Evolutionary conservation across 768 basidiomycete genomes (phyloP), one percentile per base, ranked within the genome.

Genomic region (Amanita exitialis): DNA sequence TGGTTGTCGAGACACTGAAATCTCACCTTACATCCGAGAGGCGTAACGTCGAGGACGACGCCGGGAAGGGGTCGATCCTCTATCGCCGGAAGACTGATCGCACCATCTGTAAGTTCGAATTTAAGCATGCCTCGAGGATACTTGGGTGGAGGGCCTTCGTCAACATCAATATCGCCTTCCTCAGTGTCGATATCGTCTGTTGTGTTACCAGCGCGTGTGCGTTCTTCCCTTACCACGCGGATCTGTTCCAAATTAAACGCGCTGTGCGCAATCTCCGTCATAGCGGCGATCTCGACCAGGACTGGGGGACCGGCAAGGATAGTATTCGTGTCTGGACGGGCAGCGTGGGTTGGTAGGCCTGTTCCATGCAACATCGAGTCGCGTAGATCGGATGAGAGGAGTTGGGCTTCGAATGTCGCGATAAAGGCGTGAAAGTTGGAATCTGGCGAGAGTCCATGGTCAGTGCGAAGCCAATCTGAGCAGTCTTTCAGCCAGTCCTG

Each of bases 261-360:
- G 56, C 91, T 91, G 39, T 77, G 69, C 0, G 84, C 89, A 18
- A 96, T 83, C 51, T 97, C 94, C 15, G 80, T 88, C n/a, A 95
- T 76, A 12, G 77, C 72, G 15, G 70, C 66, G 23, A 96, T 76
- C 59, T 96, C 85, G 8, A 93, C 83, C 34, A 90, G 78, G 28
- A 88, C 65, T 1, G 84, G 79, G 5, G 69, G 60, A 0, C 69
- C 68, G 8, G 63, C 58, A 1, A 75, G 62, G 4, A 56, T 57
- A 9, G 59, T 59, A 12, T 60, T 64, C 16, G 74, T 71, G 21
- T 67, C 63, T 6, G 65, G 55, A 10, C 64, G 54, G 6, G 66
- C 54, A 44, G 79, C 59, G 53, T 76, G 59, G 6, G 55, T 57
- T 7, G 82, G 80, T 6, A 91, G 72, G 1, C 90, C 90, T 0